Conservation (phyloP, 2,329 filamentous ascomycete genomes). For the Sporothrix mexicana region DNA sequence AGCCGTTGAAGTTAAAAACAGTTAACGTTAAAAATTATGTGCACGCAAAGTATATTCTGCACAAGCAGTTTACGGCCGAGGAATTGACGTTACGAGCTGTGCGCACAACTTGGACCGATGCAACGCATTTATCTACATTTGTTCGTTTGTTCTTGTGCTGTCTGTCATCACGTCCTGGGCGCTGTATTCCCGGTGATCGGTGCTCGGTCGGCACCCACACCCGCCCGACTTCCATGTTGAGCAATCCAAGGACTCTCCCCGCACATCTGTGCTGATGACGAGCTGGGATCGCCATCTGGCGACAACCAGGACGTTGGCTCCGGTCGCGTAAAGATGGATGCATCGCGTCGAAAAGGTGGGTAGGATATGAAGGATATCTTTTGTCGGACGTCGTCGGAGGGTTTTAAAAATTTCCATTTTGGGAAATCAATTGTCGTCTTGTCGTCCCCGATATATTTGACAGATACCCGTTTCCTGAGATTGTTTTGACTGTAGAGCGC, state of each 20-base stretch:
- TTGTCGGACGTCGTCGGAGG: background rate
- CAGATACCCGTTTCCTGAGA: no score
- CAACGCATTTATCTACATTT: constrained; percentile 20
- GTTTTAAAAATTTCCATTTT: background rate
- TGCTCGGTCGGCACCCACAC: background rate
- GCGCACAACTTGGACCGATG: background rate
- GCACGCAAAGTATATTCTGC: background rate
- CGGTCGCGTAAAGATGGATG: background rate
- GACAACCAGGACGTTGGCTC: no score
- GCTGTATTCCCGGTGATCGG: background rate
- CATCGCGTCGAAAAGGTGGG: no score
- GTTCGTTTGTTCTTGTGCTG: no score
- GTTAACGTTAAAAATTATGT: background rate
- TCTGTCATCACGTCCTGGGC: background rate
- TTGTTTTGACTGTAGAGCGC: background rate
- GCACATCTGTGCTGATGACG: background rate
- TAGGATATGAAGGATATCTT: no score
- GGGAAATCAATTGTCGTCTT: background rate
- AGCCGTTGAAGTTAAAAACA: background rate
- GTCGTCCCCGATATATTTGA: no score
- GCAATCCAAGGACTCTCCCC: background rate
- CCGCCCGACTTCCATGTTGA: background rate
- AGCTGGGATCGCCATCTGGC: background rate
- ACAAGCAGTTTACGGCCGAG: no score
- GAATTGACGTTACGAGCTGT: no score